Conservation (phyloP, 1,284 basidiomycete species). For the Cystobasidium pallidum region DNA sequence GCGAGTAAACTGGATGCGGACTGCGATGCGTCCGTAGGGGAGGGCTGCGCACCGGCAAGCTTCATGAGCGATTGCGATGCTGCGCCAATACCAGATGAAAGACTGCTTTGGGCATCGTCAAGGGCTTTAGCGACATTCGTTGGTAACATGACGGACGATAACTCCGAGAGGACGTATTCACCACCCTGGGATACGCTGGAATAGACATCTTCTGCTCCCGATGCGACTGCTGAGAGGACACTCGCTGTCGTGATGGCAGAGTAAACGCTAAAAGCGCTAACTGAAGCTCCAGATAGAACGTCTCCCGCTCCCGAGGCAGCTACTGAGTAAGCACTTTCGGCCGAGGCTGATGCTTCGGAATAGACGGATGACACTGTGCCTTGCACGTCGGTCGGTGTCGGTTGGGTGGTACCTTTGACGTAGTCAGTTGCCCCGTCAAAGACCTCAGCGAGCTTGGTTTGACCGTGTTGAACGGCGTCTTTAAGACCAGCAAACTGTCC, state of each 20-base stretch:
- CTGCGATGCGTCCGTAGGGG: constrained; percentile 46
- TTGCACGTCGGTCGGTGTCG: constrained; percentile 26
- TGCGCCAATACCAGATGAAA: constrained; percentile 31
- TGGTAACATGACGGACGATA: constrained; percentile 32
- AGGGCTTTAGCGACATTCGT: constrained; percentile 45
- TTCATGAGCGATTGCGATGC: constrained; percentile 46
- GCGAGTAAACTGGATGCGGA: constrained; percentile 43
- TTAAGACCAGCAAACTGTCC: constrained; percentile 50
- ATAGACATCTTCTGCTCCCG: constrained; percentile 2
- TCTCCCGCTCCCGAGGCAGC: background rate
- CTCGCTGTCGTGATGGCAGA: constrained; percentile 10
- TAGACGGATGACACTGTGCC: constrained; percentile 25
- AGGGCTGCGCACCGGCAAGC: constrained; percentile 45
- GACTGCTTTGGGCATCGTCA: constrained; percentile 46
- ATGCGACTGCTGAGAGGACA: constrained; percentile 11
- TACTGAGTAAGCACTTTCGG: constrained; percentile 25
- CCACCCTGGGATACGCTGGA: constrained; percentile 11
- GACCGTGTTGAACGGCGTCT: constrained; percentile 45
- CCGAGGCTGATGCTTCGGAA: constrained; percentile 30
- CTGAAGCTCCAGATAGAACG: constrained; percentile 10
- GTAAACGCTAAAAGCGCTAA: background rate
- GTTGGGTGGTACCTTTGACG: constrained; percentile 18
- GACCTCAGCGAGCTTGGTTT: constrained; percentile 14
- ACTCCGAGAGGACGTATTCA: constrained; percentile 16
- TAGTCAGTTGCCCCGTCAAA: constrained; percentile 20